Evolutionary conservation across 192 early-diverging fungal genomes (phyloP).

Genomic region (Backusella mclennaniae): DNA sequence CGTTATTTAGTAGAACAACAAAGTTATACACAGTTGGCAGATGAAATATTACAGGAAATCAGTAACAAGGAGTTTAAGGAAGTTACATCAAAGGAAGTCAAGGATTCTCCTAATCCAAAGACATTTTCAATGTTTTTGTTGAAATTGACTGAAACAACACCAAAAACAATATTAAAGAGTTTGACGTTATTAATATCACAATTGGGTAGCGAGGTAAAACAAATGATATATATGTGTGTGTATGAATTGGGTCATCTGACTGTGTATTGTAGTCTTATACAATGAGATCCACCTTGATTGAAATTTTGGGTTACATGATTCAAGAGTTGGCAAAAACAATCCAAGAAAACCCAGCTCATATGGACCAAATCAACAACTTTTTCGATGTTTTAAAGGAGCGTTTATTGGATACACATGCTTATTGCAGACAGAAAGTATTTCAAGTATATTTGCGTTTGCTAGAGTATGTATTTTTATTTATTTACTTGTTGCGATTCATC

Average conservation of each 20-base stretch:
- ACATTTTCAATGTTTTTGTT: slow-evolving; percentile 82
- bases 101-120: slow-evolving; percentile 81
- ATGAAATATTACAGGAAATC: slow-evolving; percentile 72
- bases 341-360: slow-evolving; percentile 65
- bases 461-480: slow-evolving; percentile 50
- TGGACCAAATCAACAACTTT: slow-evolving; percentile 76
- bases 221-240: background rate
- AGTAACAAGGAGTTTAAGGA: slow-evolving; percentile 58
- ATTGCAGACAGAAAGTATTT: slow-evolving; percentile 83
- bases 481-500: background rate
- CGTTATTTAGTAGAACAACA: slow-evolving; percentile 58
- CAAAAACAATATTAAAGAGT: slow-evolving; percentile 83
- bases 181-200: slow-evolving; percentile 83
- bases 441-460: slow-evolving; percentile 80
- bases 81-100: slow-evolving; percentile 39
- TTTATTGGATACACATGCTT: slow-evolving; percentile 86
- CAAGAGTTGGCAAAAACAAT: slow-evolving; percentile 66
- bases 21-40: slow-evolving; percentile 64
- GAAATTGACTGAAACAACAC: slow-evolving; percentile 76
- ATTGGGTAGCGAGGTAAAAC: slow-evolving; percentile 83
- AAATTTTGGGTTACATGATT: slow-evolving; percentile 87
- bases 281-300: slow-evolving; percentile 84
- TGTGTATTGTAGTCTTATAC: slow-evolving; percentile 60
- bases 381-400: slow-evolving; percentile 93
- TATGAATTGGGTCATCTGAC: background rate